Percentiles rank a stretch among this genome's conserved stretches.
These are phyloP conservation scores for Euphrasia confusa DNA, from an alignment of 257 asterid genomes.

Conservation along the genomic window DNA sequence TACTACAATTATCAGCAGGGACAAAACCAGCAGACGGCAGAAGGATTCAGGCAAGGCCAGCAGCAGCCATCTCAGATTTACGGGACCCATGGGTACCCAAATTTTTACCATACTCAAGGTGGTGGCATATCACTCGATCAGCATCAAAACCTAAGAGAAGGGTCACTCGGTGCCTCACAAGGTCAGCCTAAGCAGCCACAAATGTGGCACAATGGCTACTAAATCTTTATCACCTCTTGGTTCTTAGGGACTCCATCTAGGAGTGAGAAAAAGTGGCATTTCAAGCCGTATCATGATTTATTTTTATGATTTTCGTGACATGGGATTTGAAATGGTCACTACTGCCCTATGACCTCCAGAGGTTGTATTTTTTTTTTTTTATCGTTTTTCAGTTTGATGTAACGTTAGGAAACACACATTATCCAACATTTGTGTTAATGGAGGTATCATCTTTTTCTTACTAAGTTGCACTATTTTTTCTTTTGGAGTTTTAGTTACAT, in stretches of 20 bases:
- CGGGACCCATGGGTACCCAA: constrained; percentile 65
- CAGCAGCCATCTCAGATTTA: constrained; percentile 62
- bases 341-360: constrained; percentile 23
- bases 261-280: constrained; percentile 38
- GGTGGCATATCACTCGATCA: constrained; percentile 52
- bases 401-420: constrained; percentile 26
- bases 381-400: constrained; percentile 25
- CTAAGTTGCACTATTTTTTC: constrained; percentile 3
- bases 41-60: constrained; percentile 80
- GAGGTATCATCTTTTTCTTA: constrained; percentile 11
- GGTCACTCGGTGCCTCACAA: constrained; percentile 50
- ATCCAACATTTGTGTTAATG: constrained; percentile 26
- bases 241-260: constrained; percentile 39
- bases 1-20: constrained; percentile 61
- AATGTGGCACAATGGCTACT: constrained; percentile 78
- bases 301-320: constrained; percentile 18
- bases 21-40: constrained; percentile 65
- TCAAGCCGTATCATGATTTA: constrained; percentile 16
- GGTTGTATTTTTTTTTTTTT: constrained; percentile 27
- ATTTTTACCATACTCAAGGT: constrained; percentile 66
- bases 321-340: constrained; percentile 31
- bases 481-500: no score
- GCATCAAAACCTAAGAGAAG: constrained; percentile 63
- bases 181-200: constrained; percentile 81
- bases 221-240: constrained; percentile 30